Percentiles rank a stretch among this genome's conserved stretches.
phyloP scores from a whole-genome alignment of 768 basidiomycete genomes.

The Artomyces pyxidatus region DNA sequence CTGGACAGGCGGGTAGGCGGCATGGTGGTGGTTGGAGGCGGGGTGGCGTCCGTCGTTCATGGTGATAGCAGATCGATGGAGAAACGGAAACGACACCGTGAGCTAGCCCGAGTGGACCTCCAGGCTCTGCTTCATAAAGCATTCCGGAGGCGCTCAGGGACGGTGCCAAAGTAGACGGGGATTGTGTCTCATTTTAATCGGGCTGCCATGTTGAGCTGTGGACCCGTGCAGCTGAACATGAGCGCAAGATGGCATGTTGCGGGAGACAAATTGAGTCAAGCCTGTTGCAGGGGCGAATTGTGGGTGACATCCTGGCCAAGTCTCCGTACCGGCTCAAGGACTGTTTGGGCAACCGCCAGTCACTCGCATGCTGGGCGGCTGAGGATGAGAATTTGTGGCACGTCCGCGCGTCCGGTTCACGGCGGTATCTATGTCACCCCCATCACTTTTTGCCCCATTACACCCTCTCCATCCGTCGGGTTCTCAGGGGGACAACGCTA shows the following conservation, averaged over 20 bases:
- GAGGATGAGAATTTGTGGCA: neutral
- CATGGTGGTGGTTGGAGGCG: constrained; percentile 7
- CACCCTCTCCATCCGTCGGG: neutral
- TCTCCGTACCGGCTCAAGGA: neutral
- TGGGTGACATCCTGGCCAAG: constrained; percentile 9
- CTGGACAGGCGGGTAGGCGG: constrained; percentile 6
- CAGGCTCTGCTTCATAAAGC: constrained; percentile 19
- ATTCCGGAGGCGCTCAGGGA: constrained; percentile 16
- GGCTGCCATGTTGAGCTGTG: constrained; percentile 13
- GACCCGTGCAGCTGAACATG: constrained; percentile 8
- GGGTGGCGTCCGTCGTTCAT: constrained; percentile 16
- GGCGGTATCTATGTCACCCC: neutral
- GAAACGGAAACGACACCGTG: constrained; percentile 5
- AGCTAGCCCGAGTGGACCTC: constrained; percentile 2
- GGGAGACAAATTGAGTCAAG: constrained; percentile 16
- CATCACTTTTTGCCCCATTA: neutral
- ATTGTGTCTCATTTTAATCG: constrained; percentile 1
- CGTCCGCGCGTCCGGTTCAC: neutral
- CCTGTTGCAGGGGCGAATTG: constrained; percentile 9
- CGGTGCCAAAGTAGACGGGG: constrained; percentile 9
- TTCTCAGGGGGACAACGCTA: neutral
- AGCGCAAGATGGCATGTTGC: constrained; percentile 10
- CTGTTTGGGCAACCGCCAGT: neutral
- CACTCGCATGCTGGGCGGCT: neutral
- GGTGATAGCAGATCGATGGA: constrained; percentile 9